Base-by-base conservation (phyloP, 495 filamentous ascomycete genomes). In the Talaromyces trachyspermus region DNA sequence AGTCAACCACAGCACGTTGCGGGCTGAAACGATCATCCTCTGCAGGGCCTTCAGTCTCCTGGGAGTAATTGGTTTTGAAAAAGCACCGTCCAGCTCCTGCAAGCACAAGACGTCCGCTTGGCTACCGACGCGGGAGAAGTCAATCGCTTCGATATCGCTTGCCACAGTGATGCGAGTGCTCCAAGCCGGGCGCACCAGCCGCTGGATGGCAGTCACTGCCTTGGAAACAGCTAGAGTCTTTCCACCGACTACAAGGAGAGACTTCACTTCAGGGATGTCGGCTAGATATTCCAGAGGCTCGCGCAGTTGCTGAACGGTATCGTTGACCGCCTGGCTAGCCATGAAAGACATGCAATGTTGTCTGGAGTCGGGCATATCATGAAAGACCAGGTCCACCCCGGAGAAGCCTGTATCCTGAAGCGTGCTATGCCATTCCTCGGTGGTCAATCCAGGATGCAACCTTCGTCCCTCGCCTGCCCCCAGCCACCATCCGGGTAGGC, bases 261-360 rank as follows among this genome's bases (percentile, higher is more conserved):
- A 7, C 2, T 35, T 14, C 19, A 27, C 46, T 5, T 20, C 46
- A 9, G 62, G 20, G 1, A 42, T 24, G 15, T 39, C 25, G 5
- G 59, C 7, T 5, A 35, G 12, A 1, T 25, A 15, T 2, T 42
- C 39, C 4, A 48, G 49, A 22, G 53, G 57, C 2, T 62, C 24
- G 7, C 60, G 51, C 1, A 73, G 36, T 15, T 52, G 42, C 1
- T 54, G n/a, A 1, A 60, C 36, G 50, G 50, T 30, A 2, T 68
- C 53, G 50, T 78, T 63, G 0, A 72, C 61, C 0, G 76, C 75
- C 49, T 76, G 75, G 0, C 63, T 51, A 0, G 55, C 48, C 19
- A 77, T 63, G 9, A 76, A 53, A 0, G 64, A 68, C 0, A 12
- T 39, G 22, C 50, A 24, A 14, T 59, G 11, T 5, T 51, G 39